Evolutionary conservation across 139 green algal species (phyloP).

Genomic region (Eudorina sp.): DNA sequence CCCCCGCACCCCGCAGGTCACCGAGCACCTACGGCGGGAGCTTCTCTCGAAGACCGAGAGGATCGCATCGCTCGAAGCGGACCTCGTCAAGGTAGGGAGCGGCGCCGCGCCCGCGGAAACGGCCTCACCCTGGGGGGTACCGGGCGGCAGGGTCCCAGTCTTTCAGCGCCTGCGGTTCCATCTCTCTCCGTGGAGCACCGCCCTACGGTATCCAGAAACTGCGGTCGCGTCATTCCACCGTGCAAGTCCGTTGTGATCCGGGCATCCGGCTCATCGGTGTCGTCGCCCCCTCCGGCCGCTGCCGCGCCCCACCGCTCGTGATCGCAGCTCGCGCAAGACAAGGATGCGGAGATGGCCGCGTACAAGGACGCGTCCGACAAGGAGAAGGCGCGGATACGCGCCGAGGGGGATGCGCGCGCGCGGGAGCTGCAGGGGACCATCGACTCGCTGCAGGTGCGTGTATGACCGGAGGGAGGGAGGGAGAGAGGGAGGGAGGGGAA

Average conservation of each 20-base stretch:
- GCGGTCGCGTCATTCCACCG: no score
- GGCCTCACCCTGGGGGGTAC: neutral
- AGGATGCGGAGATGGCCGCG: conserved; percentile 48
- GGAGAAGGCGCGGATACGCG: conserved; percentile 32
- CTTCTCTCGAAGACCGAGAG: conserved; percentile 74
- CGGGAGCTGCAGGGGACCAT: conserved; percentile 49
- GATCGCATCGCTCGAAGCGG: conserved; percentile 69
- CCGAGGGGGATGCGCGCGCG: conserved; percentile 15
- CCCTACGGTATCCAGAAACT: no score
- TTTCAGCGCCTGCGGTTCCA: no score
- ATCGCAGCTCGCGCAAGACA: conserved; percentile 41
- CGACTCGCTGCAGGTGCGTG: conserved; percentile 29
- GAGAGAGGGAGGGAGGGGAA: neutral
- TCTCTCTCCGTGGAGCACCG: no score
- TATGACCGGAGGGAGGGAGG: neutral
- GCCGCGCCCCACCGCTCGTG: no score
- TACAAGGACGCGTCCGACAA: conserved; percentile 11
- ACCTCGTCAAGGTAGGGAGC: conserved; percentile 59
- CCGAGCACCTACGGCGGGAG: conserved; percentile 79
- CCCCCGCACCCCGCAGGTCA: conserved; percentile 50
- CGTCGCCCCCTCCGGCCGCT: no score
- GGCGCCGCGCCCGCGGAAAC: no score
- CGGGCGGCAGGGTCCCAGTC: no score
- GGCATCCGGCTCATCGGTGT: no score
- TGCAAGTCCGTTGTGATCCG: no score